These are phyloP conservation scores for Ettlia oleoabundans DNA, from an alignment of 139 green algal genomes.

Conservation along the genomic window DNA sequence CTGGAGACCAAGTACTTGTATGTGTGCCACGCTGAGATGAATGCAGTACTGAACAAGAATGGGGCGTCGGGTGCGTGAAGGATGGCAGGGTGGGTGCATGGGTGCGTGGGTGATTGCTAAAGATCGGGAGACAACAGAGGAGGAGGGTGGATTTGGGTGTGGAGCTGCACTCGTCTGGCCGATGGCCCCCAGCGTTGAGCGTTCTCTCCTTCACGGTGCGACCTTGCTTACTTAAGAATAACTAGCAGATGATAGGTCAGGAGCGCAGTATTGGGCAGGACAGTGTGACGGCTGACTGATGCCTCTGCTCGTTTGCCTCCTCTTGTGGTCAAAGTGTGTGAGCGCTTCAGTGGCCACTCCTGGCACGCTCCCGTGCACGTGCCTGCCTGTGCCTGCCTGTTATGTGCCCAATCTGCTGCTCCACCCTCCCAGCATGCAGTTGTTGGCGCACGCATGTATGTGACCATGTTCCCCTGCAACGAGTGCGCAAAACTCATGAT, in stretches of 20 bases:
- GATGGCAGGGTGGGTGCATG: conserved; percentile 38
- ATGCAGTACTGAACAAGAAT: conserved; percentile 98
- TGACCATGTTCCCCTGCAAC: conserved; percentile 99
- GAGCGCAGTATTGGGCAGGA: too few relatives aligned
- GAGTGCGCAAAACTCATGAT: conserved; percentile 99
- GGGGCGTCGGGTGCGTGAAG: conserved; percentile 63
- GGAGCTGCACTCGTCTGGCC: too few relatives aligned
- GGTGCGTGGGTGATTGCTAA: not conserved
- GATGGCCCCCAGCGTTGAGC: too few relatives aligned
- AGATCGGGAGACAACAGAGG: not conserved
- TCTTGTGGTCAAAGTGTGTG: too few relatives aligned
- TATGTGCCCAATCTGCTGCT: not conserved
- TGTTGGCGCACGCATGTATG: conserved; percentile 75
- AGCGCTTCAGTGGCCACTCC: too few relatives aligned
- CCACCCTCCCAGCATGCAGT: conserved; percentile 16
- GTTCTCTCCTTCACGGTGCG: too few relatives aligned
- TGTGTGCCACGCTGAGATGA: conserved; percentile 96
- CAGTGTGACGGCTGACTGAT: too few relatives aligned
- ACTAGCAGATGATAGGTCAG: too few relatives aligned
- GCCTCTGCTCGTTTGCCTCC: too few relatives aligned
- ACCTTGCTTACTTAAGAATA: too few relatives aligned
- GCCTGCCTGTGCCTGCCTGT: not conserved
- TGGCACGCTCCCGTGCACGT: too few relatives aligned
- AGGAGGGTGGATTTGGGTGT: not conserved
- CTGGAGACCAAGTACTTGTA: conserved; percentile 94